phyloP scores from a whole-genome alignment of 108 stramenopile species.

The Skeletonema marinoi region DNA sequence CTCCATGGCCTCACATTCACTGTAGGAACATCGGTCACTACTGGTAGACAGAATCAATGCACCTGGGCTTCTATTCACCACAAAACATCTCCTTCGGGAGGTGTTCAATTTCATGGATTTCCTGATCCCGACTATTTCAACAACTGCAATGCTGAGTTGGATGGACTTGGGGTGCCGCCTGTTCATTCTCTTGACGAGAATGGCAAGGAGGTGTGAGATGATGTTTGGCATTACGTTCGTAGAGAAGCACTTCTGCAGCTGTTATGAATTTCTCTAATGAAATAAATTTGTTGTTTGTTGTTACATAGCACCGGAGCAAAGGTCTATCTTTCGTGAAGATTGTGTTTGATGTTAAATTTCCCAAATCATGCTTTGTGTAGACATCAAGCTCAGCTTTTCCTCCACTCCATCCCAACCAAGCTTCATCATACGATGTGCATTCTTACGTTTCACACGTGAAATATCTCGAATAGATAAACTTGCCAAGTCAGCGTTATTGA shows the following conservation, averaged over 20 bases:
- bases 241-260: no score
- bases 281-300: no score
- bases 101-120: slow-evolving; percentile 45
- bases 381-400: background rate
- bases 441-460: slow-evolving; percentile 54
- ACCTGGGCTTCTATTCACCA: slow-evolving; percentile 65
- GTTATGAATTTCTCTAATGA: no score
- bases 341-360: background rate
- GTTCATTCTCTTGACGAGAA: slow-evolving; percentile 5
- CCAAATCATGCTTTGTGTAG: background rate
- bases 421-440: slow-evolving; percentile 42
- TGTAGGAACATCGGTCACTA: slow-evolving; percentile 56
- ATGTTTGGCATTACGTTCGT: no score
- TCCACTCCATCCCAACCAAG: slow-evolving; percentile 36
- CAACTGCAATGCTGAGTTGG: slow-evolving; percentile 52
- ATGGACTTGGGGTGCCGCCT: slow-evolving; percentile 48
- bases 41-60: slow-evolving; percentile 23
- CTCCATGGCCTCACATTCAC: slow-evolving; percentile 54
- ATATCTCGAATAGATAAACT: slow-evolving; percentile 40
- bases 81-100: slow-evolving; percentile 51
- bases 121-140: slow-evolving; percentile 53
- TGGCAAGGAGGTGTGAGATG: no score
- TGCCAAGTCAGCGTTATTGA: slow-evolving; percentile 51
- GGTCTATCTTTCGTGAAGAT: background rate
- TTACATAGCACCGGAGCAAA: no score